These are phyloP conservation scores for Fusarium sp. DNA, from an alignment of 2,329 filamentous ascomycete genomes.

Conservation along the genomic window DNA sequence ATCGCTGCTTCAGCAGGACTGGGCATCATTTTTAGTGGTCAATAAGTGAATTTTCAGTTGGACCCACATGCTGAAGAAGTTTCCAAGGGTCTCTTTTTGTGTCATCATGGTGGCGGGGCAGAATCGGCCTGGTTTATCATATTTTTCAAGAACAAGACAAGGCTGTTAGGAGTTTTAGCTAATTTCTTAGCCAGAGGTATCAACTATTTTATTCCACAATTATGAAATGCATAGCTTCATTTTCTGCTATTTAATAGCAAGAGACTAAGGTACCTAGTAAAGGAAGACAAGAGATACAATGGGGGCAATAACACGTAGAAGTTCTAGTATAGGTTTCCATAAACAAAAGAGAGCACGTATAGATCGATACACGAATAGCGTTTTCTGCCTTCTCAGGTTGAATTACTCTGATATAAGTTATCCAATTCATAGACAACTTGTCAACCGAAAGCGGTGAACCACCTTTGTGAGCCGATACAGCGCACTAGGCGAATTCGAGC, in stretches of 20 bases:
- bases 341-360: background rate
- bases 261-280: no score
- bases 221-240: background rate
- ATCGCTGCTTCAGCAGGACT: conserved; percentile 41
- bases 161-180: background rate
- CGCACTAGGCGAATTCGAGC: conserved; percentile 43
- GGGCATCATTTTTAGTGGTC: conserved; percentile 30
- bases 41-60: conserved; percentile 36
- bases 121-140: background rate
- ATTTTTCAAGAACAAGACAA: background rate
- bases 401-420: background rate
- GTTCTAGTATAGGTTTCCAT: background rate
- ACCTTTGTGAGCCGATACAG: background rate
- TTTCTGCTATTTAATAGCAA: background rate
- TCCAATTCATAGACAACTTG: background rate
- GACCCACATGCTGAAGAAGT: conserved; percentile 41
- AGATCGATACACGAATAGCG: background rate
- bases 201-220: background rate
- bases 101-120: conserved; percentile 40
- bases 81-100: conserved; percentile 33
- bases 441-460: conserved; percentile 47
- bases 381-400: background rate
- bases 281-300: background rate
- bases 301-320: background rate
- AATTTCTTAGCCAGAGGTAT: background rate